Evolutionary conservation across 2,329 filamentous ascomycete species (phyloP), one percentile per base, ranked within the genome.

Genomic region (Colletotrichum destructivum): DNA sequence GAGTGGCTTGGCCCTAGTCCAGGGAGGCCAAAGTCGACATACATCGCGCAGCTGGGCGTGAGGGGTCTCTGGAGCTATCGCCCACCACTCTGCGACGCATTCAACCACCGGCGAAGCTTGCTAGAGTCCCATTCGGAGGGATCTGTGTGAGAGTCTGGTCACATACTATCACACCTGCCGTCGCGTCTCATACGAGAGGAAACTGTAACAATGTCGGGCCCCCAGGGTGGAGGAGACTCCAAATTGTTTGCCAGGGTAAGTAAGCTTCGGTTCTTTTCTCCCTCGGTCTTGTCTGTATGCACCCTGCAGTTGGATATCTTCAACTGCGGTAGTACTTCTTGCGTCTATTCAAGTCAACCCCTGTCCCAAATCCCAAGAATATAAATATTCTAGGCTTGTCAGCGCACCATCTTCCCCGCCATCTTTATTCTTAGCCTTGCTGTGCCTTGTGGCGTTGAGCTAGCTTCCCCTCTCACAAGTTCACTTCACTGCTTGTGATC

Each of bases 241-340:
- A 98, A 98, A 90, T 92, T 99, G 86, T 99, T 99, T 88, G 96
- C 96, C 83, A 92, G 96, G 88, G 96, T 99, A 90, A 88, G 88
- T 99, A 90, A 88, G 88, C 83, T 69, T 72, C 74, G 26, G 7
- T 66, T 55, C 46, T 64, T 67, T 47, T 55, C 51, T 40, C 42
- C 52, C 47, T 26, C 69, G 12, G 67, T 64, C 44, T 56, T 35
- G 35, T 59, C 13, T 69, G 56, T 62, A 26, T 62, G 31, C 21
- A 26, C 18, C 26, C 31, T 52, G 44, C 52, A 16, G 49, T 55
- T 44, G 47, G 54, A 63, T 23, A 49, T n/a, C 23, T 4, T 38
- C 35, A 44, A 40, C 52, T 38, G 42, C 42, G 38, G 46, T 12
- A 49, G 26, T 18, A 47, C 49, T 64, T 31, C 59, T 52, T 38